phyloP scores from a whole-genome alignment of 164 flowering plant genomes.

The Umbellularia californica region DNA sequence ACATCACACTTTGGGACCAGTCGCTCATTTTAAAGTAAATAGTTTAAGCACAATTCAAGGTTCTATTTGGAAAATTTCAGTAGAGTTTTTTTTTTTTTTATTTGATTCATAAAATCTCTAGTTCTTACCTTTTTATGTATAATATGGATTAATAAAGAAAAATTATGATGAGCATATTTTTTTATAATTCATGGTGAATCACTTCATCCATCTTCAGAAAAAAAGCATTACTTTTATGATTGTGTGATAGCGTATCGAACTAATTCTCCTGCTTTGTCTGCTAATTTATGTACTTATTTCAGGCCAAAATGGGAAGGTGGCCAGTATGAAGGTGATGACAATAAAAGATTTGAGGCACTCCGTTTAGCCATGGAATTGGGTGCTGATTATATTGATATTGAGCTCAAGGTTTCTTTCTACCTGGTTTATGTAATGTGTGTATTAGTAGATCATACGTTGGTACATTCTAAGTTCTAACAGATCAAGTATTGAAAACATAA shows the following conservation, averaged over 20 bases:
- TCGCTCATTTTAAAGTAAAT: background rate
- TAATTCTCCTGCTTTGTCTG: background rate
- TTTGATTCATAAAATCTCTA: no score
- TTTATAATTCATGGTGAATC: background rate
- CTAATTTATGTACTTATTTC: slow-evolving; percentile 3
- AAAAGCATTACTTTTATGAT: background rate
- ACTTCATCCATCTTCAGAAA: slow-evolving; percentile 1
- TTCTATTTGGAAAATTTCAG: no score
- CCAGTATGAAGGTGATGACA: slow-evolving; percentile 47
- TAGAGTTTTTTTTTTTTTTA: no score
- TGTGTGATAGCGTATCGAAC: background rate
- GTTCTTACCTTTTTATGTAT: no score
- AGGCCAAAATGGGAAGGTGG: slow-evolving; percentile 51
- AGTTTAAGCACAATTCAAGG: background rate
- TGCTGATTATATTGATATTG: slow-evolving; percentile 59
- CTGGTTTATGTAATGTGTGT: background rate
- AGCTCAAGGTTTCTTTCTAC: slow-evolving; percentile 41
- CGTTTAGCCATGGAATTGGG: slow-evolving; percentile 47
- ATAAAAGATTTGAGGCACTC: slow-evolving; percentile 35
- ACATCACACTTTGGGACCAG: background rate
- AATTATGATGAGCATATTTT: background rate
- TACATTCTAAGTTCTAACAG: background rate
- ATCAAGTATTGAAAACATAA: background rate
- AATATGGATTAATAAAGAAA: no score
- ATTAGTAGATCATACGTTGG: no score